phyloP scores from a whole-genome alignment of 2,329 filamentous ascomycete genomes.

The Aspergillus sergii region DNA sequence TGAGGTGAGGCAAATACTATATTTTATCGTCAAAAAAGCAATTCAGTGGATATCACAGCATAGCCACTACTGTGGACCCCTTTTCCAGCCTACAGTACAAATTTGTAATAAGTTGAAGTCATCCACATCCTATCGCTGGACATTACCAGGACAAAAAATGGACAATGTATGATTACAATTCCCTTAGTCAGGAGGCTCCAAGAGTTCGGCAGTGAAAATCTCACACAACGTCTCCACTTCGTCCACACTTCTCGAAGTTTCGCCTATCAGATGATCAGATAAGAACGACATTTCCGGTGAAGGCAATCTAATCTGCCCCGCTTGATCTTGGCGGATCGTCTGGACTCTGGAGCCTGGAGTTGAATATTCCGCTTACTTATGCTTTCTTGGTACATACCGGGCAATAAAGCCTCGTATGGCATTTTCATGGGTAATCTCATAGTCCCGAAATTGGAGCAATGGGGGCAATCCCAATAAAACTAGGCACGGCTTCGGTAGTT shows the following conservation, averaged over 20 bases:
- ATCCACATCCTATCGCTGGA: neutral
- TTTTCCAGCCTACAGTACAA: neutral
- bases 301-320: neutral
- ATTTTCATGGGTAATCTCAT: fast-evolving
- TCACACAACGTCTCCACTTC: neutral
- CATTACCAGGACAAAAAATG: neutral
- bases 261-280: too few relatives aligned
- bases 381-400: neutral
- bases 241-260: neutral
- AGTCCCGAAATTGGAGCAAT: neutral
- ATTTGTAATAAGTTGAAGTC: neutral
- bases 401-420: neutral
- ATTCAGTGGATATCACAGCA: neutral
- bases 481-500: too few relatives aligned
- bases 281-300: neutral
- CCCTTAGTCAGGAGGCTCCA: neutral
- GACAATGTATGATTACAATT: neutral
- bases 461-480: too few relatives aligned
- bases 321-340: neutral
- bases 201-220: neutral
- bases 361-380: neutral
- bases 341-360: too few relatives aligned
- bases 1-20: too few relatives aligned
- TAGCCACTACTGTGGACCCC: neutral
- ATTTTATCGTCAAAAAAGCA: neutral